A percentile compares a stretch with the other conserved stretches of the same genome.
phyloP scores from a whole-genome alignment of 176 grass and related monocot species.

The Poa pratensis region DNA sequence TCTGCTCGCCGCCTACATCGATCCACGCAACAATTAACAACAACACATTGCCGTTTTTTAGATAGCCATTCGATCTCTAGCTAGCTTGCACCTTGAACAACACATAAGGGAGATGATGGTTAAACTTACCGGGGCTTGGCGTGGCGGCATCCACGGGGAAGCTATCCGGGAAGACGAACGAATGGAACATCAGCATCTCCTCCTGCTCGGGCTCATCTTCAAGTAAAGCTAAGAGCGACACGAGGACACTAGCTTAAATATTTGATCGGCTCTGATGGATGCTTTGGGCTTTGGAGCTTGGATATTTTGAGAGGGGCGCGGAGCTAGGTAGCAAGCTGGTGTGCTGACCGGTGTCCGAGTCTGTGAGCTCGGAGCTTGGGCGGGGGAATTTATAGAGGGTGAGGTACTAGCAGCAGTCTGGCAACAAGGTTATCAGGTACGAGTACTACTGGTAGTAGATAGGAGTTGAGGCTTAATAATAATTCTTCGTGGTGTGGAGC shows the following conservation, averaged over 20 bases:
- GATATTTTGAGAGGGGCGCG: conserved; percentile 34
- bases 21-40: neutral
- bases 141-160: conserved; percentile 40
- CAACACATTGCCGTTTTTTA: neutral
- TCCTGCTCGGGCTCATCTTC: conserved; percentile 56
- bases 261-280: conserved; percentile 32
- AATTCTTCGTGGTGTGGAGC: neutral
- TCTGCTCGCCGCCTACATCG: conserved; percentile 46
- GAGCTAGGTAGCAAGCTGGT: neutral
- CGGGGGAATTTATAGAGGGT: conserved; percentile 45
- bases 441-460: neutral
- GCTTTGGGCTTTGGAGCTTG: neutral
- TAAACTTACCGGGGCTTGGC: conserved; percentile 23
- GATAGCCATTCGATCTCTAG: neutral
- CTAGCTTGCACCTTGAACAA: neutral
- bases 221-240: neutral
- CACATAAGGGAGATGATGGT: neutral
- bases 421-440: neutral
- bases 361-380: conserved; percentile 35
- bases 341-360: conserved; percentile 36
- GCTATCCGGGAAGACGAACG: conserved; percentile 44
- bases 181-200: conserved; percentile 59
- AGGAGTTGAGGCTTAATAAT: conserved; percentile 5
- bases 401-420: neutral
- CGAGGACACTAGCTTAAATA: conserved; percentile 26